Percentiles rank a stretch among this genome's conserved stretches.
Conservation (phyloP, 768 basidiomycete species). For the Rossbeevera mucosa region DNA sequence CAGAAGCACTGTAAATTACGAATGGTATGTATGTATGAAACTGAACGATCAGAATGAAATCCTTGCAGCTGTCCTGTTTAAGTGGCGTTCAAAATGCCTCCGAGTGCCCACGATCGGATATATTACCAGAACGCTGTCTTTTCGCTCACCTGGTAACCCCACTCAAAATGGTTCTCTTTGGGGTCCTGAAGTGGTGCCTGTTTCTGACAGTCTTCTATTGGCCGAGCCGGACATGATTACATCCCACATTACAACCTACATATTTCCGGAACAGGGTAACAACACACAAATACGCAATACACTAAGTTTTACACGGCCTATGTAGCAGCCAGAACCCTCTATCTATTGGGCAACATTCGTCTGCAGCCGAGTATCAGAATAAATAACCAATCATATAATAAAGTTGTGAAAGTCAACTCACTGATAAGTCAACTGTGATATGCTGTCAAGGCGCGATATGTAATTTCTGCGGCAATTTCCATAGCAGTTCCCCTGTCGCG, state of each 20-base stretch:
- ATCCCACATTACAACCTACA: constrained; percentile 4
- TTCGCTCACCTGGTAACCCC: neutral
- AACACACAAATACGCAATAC: neutral
- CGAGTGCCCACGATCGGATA: neutral
- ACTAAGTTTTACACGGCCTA: neutral
- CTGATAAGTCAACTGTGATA: constrained; percentile 13
- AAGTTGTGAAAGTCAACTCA: neutral
- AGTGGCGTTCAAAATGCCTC: neutral
- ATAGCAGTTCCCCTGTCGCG: constrained; percentile 28
- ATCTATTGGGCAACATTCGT: neutral
- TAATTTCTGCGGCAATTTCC: constrained; percentile 27
- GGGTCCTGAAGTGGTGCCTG: neutral
- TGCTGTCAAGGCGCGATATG: constrained; percentile 23
- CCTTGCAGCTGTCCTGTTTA: neutral
- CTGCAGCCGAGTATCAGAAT: neutral
- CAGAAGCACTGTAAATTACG: neutral
- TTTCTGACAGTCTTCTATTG: neutral
- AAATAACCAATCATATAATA: neutral
- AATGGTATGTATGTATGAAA: neutral
- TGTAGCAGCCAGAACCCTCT: neutral
- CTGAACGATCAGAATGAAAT: neutral
- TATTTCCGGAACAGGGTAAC: neutral
- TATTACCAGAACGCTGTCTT: neutral
- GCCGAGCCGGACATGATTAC: neutral
- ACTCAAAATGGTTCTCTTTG: neutral